Evolutionary conservation across 768 basidiomycete species (phyloP).

Genomic region (Paxillus involutus): DNA sequence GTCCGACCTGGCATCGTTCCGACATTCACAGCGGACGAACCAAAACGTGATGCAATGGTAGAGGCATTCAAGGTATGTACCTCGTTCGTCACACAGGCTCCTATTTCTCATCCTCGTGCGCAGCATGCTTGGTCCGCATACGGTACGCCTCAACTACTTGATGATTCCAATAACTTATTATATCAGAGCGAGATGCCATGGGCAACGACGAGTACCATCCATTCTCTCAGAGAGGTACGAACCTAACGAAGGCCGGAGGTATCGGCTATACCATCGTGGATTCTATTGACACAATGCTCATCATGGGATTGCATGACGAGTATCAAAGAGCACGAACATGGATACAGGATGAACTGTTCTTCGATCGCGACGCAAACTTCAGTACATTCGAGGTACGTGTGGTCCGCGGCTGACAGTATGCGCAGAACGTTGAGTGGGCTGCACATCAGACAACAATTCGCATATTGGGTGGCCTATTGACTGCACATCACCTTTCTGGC

Average conservation of each 20-base stretch:
- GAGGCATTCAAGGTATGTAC: slow-evolving; percentile 72
- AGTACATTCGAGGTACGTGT: slow-evolving; percentile 86
- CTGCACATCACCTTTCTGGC: slow-evolving; percentile 77
- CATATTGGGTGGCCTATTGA: slow-evolving; percentile 85
- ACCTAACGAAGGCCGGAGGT: slow-evolving; percentile 75
- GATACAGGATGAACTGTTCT: slow-evolving; percentile 66
- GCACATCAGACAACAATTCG: slow-evolving; percentile 80
- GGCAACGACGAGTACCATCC: slow-evolving; percentile 94
- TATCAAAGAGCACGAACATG: slow-evolving; percentile 76
- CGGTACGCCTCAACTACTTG: slow-evolving; percentile 44
- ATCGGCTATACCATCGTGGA: slow-evolving; percentile 91
- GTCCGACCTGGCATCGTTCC: slow-evolving; percentile 16
- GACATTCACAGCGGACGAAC: slow-evolving; percentile 51
- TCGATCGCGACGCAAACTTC: slow-evolving; percentile 76
- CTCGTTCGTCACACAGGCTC: neutral
- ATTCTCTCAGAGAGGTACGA: slow-evolving; percentile 67
- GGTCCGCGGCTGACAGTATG: neutral
- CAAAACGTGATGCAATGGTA: slow-evolving; percentile 68
- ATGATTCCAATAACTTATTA: slow-evolving; percentile 9
- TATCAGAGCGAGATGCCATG: slow-evolving; percentile 82
- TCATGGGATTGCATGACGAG: slow-evolving; percentile 83
- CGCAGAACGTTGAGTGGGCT: slow-evolving; percentile 4
- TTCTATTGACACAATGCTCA: slow-evolving; percentile 80
- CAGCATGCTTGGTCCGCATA: slow-evolving; percentile 89
- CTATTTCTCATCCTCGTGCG: slow-evolving; percentile 12